Evolutionary conservation across 305 asterid species (phyloP), one percentile per base, ranked within the genome.

Genomic region (Solanum hybrid): DNA sequence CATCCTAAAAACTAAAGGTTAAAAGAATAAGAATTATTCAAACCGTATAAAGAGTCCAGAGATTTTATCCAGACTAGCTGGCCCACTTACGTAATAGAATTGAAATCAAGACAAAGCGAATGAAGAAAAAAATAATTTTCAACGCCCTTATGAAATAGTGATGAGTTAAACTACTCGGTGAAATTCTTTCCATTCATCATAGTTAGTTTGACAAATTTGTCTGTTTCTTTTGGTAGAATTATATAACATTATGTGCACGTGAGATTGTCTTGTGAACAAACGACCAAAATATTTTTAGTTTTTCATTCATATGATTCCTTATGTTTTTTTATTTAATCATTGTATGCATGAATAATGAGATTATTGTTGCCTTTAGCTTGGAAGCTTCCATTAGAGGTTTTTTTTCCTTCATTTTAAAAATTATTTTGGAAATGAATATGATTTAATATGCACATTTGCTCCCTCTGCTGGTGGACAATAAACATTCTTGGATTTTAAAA

Each of bases 251-350:
- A 36, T 15, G 79, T 26, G 88, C 88, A 86, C 88, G 81, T 86
- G 88, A 73, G 88, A 19, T n/a, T 69, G 81, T 73, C 60, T 40
- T 40, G 45, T 66, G 36, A 86, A 86, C 81, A 86, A 36, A 86
- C 81, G 17, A 69, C 88, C 88, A 86, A 36, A 24, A 2, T 27
- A 10, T 86, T 86, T 80, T 80, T 38, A 24, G 86, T 26, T 40
- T 81, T 81, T 40, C 86, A 42, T 13, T 80, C 36, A 26, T 26
- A 38, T 40, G 69, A 38, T 36, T 78, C 29, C 42, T 22, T 72
- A 14, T 15, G 24, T 17, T 40, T 80, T 79, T 19, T 29, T 81
- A 56, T 81, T 40, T 26, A 40, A 40, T 40, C 36, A 40, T 14
- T 26, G 71, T 11, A 81, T 26, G 86, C 86, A 81, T 81, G 36